Percentiles rank a stretch among this genome's conserved stretches.
phyloP scores from a whole-genome alignment of 768 basidiomycete genomes.

The Psilocybe cubensis region DNA sequence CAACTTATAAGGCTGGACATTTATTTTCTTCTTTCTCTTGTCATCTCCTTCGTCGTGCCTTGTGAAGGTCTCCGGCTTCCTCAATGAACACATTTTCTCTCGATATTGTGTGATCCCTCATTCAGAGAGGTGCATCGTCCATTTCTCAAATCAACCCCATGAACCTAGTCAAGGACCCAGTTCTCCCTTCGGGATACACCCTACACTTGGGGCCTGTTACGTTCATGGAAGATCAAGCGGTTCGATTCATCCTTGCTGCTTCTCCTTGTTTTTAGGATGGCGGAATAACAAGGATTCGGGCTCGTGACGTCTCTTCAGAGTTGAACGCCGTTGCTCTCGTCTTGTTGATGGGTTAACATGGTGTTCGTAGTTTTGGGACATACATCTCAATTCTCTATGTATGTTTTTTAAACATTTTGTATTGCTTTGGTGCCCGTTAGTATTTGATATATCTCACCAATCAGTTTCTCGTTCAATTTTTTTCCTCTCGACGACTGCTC shows the following conservation, averaged over 20 bases:
- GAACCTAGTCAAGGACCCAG: constrained; percentile 72
- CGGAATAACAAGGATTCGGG: constrained; percentile 46
- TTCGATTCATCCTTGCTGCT: constrained; percentile 45
- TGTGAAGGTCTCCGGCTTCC: neutral
- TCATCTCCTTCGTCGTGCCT: neutral
- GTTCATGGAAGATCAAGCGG: constrained; percentile 66
- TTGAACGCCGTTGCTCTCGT: constrained; percentile 48
- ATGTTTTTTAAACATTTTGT: no score
- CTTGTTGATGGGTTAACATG: constrained; percentile 31
- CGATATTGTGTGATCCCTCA: neutral
- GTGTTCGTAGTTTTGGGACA: constrained; percentile 72
- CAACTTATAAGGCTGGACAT: neutral
- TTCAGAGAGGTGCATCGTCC: neutral
- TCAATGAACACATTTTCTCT: constrained; percentile 1
- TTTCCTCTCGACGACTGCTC: no score
- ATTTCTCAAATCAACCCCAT: constrained; percentile 33
- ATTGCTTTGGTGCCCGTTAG: no score
- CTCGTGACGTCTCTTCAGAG: constrained; percentile 60
- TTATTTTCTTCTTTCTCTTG: neutral
- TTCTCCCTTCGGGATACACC: constrained; percentile 24
- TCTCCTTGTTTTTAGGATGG: constrained; percentile 59
- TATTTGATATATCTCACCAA: no score
- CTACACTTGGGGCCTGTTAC: constrained; percentile 67
- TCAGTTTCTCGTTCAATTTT: no score
- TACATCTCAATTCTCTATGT: constrained; percentile 37